Evolutionary conservation across 495 filamentous ascomycete species (phyloP), one percentile per base, ranked within the genome.

Genomic region (Penicillium odoratum): DNA sequence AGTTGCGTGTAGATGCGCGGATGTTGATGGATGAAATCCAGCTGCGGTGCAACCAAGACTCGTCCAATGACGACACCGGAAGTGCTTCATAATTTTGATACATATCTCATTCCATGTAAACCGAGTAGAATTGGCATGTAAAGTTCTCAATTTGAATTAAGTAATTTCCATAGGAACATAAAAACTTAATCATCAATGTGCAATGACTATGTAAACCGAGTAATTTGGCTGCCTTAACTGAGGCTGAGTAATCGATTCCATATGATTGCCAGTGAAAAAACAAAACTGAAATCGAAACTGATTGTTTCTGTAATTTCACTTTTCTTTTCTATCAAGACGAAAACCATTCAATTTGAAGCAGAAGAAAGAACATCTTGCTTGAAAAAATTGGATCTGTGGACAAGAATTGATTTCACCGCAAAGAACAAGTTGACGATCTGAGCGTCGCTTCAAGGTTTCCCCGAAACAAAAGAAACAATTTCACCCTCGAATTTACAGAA

Each of bases 1-100:
- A 93, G 59, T 74, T 96, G 46, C 84, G 85, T 21, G 89, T 93
- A 10, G 81, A 83, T 65, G 77, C 81, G 57, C 81, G 87, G 51
- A 81, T 78, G 65, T 73, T 96, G 43, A 71, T 81, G 43, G 61
- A 72, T 34, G 76, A 83, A 40, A 53, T 44, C 25, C 29, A 29
- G 28, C 45, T 56, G 30, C 53, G 11, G 34, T 48, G 26, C 53
- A 47, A 43, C 29, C 30, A 5, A 15, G 18, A 56, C 28, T 38
- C 44, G 31, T 13, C 26, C 18, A 46, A 47, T 31, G 28, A 48
- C 15, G 26, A 48, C 46, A 16, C 25, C 8, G 21, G 10, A 5
- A 15, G 46, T 48, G 11, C 28, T 33, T 30, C 46, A 16, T 48
- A 6, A 48, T 48, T 11, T n/a, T 13, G 16, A 7, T 48, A 18